phyloP scores from a whole-genome alignment of 2,329 filamentous ascomycete species.

The Tolypocladium inflatum region DNA sequence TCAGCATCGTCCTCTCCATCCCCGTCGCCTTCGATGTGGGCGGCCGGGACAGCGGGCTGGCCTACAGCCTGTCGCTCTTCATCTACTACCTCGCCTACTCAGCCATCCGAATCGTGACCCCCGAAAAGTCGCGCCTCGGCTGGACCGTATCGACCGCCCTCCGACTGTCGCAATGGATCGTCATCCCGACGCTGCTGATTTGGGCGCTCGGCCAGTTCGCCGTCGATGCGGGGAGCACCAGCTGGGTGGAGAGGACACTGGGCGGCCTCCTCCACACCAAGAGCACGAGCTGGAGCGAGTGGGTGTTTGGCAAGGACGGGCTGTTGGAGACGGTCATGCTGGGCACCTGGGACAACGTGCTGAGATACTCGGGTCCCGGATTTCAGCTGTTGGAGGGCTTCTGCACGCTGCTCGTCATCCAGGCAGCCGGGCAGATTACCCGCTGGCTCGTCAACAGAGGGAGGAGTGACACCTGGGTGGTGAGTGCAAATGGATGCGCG shows the following conservation, averaged over 20 bases:
- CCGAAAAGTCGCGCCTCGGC: slow-evolving; percentile 66
- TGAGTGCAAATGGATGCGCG: slow-evolving; percentile 33
- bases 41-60: slow-evolving; percentile 85
- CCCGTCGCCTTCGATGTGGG: slow-evolving; percentile 97
- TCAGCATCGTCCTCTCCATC: slow-evolving; percentile 89
- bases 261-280: slow-evolving; percentile 52
- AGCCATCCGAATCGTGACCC: slow-evolving; percentile 67
- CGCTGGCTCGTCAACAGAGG: slow-evolving; percentile 90
- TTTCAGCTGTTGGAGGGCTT: slow-evolving; percentile 96
- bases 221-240: slow-evolving; percentile 67
- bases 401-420: slow-evolving; percentile 91
- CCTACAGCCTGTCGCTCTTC: slow-evolving; percentile 83
- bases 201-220: slow-evolving; percentile 95
- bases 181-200: slow-evolving; percentile 79
- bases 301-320: slow-evolving; percentile 81
- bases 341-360: slow-evolving; percentile 77
- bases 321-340: slow-evolving; percentile 72
- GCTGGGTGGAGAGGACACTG: slow-evolving; percentile 78
- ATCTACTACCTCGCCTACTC: slow-evolving; percentile 89
- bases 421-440: slow-evolving; percentile 88
- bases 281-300: slow-evolving; percentile 63
- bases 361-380: slow-evolving; percentile 85
- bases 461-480: slow-evolving; percentile 93
- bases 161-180: slow-evolving; percentile 72
- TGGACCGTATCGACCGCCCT: slow-evolving; percentile 61